Evolutionary conservation across 352 stramenopile species (phyloP), one percentile per base, ranked within the genome.

Genomic region (Pythium guiyangense): DNA sequence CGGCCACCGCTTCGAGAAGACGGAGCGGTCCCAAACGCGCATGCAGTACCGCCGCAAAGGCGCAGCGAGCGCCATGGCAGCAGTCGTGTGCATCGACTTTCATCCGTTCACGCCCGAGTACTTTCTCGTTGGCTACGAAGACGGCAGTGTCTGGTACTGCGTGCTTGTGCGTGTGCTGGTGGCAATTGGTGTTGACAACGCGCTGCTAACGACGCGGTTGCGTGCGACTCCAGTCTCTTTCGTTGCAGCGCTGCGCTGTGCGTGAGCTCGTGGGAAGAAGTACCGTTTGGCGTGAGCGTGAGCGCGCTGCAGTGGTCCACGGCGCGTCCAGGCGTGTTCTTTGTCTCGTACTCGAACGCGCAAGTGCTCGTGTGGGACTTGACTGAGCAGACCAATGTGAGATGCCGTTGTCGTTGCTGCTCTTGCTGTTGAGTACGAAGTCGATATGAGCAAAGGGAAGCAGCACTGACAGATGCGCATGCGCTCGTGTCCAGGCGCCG

Each of bases 121-220:
- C 62, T 88, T 90, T 40, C 71, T 90, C 22, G 80, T 74, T 2
- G 80, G 80, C 0, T 90, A 86, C 44, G 66, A 71, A 39, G 80
- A 90, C 42, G 80, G 77, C 29, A 60, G 62, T 12, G 68, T 86
- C 15, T 81, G 73, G 72, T 81, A 46, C 47, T n/a, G n/a, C n/a
- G n/a, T n/a, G n/a, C n/a, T n/a, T n/a, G n/a, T n/a, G n/a, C n/a
- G n/a, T n/a, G n/a, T n/a, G n/a, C n/a, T n/a, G n/a, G n/a, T n/a
- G n/a, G n/a, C n/a, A n/a, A n/a, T n/a, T n/a, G n/a, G n/a, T n/a
- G n/a, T n/a, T n/a, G n/a, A n/a, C n/a, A n/a, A n/a, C n/a, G n/a
- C n/a, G n/a, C n/a, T n/a, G n/a, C n/a, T n/a, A n/a, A n/a, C n/a
- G n/a, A n/a, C n/a, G n/a, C n/a, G n/a, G n/a, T n/a, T 67, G 31